A percentile compares a stretch with the other conserved stretches of the same genome.
phyloP scores from a whole-genome alignment of 2,329 filamentous ascomycete species.

The Sclerotinia nivalis region DNA sequence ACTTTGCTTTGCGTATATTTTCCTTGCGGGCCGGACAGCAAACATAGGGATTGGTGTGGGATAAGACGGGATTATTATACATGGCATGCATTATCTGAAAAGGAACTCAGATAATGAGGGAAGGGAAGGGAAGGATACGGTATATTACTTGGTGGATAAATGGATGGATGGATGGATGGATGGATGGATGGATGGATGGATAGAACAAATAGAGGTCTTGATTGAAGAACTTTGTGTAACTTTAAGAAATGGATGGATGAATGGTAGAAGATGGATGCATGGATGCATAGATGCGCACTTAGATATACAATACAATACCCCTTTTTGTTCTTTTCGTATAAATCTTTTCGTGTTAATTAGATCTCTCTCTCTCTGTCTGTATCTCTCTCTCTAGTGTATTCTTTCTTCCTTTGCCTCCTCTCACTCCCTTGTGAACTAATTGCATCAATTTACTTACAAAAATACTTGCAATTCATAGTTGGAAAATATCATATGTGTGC shows the following conservation, averaged over 20 bases:
- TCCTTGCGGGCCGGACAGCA: background rate
- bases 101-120: background rate
- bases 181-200: background rate
- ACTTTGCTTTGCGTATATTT: background rate
- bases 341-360: no score
- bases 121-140: background rate
- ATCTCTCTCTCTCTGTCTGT: no score
- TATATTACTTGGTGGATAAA: background rate
- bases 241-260: background rate
- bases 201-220: background rate
- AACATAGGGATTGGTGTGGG: background rate
- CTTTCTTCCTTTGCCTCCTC: no score
- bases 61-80: background rate
- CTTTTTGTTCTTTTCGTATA: no score
- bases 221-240: background rate
- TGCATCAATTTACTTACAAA: no score
- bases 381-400: no score
- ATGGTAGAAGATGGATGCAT: background rate
- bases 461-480: no score
- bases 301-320: background rate
- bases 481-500: no score
- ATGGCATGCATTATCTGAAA: background rate
- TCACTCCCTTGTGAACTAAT: no score
- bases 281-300: background rate
- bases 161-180: background rate